Evolutionary conservation across 1,284 basidiomycete genomes (phyloP).

Genomic region (Tylopilus sp.): DNA sequence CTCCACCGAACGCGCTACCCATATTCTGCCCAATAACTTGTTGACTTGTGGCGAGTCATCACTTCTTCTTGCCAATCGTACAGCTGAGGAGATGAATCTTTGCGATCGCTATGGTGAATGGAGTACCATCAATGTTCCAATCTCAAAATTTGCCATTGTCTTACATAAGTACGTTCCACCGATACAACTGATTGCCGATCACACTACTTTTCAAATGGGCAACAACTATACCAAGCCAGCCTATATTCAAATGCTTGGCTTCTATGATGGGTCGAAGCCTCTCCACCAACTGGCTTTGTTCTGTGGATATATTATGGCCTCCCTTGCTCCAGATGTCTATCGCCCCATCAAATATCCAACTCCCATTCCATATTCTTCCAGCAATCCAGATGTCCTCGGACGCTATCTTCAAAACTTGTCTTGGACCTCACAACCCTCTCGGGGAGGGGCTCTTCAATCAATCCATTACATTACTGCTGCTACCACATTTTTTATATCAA

Average conservation of each 20-base stretch:
- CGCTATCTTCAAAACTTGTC: neutral
- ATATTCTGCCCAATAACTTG: neutral
- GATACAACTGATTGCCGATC: neutral
- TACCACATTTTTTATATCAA: neutral
- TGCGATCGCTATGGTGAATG: neutral
- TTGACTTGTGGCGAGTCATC: too few species aligned
- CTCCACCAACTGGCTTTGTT: neutral
- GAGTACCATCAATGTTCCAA: neutral
- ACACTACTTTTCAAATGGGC: neutral
- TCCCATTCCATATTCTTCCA: neutral
- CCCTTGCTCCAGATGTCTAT: neutral
- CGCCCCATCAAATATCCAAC: neutral
- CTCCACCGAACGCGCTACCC: too few species aligned
- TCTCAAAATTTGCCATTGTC: neutral
- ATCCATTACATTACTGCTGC: neutral
- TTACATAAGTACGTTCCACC: neutral
- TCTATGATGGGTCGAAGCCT: neutral
- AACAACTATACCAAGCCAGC: neutral
- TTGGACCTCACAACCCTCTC: neutral
- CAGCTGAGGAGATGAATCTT: neutral
- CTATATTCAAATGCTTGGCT: neutral
- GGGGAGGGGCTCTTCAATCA: neutral
- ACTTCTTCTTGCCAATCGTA: neutral
- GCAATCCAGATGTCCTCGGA: neutral
- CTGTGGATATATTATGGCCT: neutral